A percentile compares a stretch with the other conserved stretches of the same genome.
Conservation (phyloP, 768 basidiomycete genomes). For the Boletus eberwhitei region DNA sequence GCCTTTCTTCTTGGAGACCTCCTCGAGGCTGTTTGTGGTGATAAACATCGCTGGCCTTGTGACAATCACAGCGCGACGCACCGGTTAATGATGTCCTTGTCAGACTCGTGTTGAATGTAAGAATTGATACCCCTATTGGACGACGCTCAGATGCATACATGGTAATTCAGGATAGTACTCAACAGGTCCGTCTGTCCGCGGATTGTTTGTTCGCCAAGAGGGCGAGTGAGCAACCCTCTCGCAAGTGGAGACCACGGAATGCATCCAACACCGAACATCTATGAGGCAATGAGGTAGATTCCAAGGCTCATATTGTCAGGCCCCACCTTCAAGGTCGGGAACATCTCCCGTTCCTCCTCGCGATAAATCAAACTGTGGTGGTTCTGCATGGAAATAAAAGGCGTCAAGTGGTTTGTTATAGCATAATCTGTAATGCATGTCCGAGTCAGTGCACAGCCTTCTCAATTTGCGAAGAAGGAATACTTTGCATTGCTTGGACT, state of each 20-base stretch:
- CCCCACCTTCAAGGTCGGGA: neutral
- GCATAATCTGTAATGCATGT: neutral
- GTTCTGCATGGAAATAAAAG: neutral
- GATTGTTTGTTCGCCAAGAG: slow-evolving; percentile 2
- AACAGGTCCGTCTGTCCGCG: slow-evolving; percentile 1
- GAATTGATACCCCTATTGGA: neutral
- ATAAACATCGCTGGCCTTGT: neutral
- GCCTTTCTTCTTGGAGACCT: slow-evolving; percentile 2
- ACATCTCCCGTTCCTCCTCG: slow-evolving; percentile 1
- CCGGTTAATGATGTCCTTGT: slow-evolving; percentile 8
- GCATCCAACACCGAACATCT: slow-evolving; percentile 6
- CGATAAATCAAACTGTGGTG: neutral
- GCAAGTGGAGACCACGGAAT: slow-evolving; percentile 6
- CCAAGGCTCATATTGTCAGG: slow-evolving; percentile 22
- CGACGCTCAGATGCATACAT: neutral
- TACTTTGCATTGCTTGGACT: slow-evolving; percentile 5
- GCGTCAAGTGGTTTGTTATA: neutral
- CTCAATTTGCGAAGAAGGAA: neutral
- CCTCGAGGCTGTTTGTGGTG: slow-evolving; percentile 1
- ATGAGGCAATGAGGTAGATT: slow-evolving; percentile 49
- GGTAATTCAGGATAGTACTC: neutral
- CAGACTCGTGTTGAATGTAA: slow-evolving; percentile 10
- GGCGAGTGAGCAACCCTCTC: slow-evolving; percentile 1
- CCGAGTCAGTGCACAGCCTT: neutral
- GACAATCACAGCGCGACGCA: neutral